These are phyloP conservation scores for Bocquillonia castaneifolia DNA, from an alignment of 441 rosid species.

Conservation along the genomic window DNA sequence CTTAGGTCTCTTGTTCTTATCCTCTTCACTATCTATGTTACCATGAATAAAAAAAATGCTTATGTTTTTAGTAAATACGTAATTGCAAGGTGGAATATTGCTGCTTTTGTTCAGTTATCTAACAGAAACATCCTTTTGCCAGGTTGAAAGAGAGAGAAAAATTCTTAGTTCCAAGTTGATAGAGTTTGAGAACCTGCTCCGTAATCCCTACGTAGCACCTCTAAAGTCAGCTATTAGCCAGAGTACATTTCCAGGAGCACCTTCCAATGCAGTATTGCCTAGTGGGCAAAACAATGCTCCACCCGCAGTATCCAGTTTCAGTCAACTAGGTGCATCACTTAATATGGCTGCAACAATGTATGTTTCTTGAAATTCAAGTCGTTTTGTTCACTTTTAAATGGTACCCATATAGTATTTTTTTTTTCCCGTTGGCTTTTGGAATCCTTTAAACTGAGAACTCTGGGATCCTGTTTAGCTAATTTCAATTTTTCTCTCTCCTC, in stretches of 20 bases:
- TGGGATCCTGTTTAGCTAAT: neutral
- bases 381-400: neutral
- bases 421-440: neutral
- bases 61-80: neutral
- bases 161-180: conserved; percentile 55
- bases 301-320: conserved; percentile 53
- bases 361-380: conserved; percentile 19
- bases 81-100: neutral
- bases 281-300: conserved; percentile 40
- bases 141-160: conserved; percentile 85
- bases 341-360: conserved; percentile 45
- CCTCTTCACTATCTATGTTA: neutral
- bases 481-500: conserved; percentile 13
- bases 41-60: neutral
- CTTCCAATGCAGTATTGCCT: conserved; percentile 35
- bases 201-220: conserved; percentile 47
- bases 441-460: neutral
- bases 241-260: conserved; percentile 29
- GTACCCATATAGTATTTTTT: no score
- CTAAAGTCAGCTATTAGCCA: conserved; percentile 30
- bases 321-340: conserved; percentile 46
- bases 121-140: conserved; percentile 18
- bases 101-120: conserved; percentile 12
- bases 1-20: neutral
- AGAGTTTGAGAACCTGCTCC: conserved; percentile 65